Evolutionary conservation across 345 rosid genomes (phyloP), one percentile per base, ranked within the genome.

Genomic region (Pistacia vera): DNA sequence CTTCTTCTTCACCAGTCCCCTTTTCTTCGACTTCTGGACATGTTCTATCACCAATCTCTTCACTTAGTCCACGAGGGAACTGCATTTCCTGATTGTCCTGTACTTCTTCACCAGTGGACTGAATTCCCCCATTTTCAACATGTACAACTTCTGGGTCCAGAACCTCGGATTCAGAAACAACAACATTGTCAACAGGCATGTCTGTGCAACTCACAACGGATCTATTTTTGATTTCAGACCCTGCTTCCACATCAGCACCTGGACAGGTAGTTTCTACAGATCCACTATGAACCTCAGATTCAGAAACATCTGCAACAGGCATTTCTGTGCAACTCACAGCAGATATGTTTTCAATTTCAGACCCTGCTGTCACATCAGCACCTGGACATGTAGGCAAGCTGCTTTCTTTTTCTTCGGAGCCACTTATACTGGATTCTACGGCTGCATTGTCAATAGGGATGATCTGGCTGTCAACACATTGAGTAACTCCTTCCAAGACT

Each of bases 181-280:
- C 7, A 9, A 5, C 63, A 56, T 58, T 65, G 20, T 11, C 52
- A 9, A 8, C 55, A 59, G 75, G 58, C 33, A 71, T 36, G 62
- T 76, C 73, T 54, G 25, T 56, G 70, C 61, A 52, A 68, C 33
- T 49, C n/a, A 58, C 66, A 30, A 62, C 63, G 49, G 70, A 59
- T 38, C 38, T 35, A 28, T 69, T 70, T 62, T 70, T 81, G 61
- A 49, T 57, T 72, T 30, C 68, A 35, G 75, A 20, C 35, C 72
- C 71, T 49, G 66, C 66, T 59, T 65, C 80, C 71, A 69, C 65
- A 81, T 73, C 69, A 64, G 56, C 63, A 65, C 57, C 57, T 54
- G 55, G 46, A 41, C 46, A 5, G 46, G 46, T 41, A 41, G 46
- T 41, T 41, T 41, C 46, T 41, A 6, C 46, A 41, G 46, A 41